phyloP scores from a whole-genome alignment of 2,329 filamentous ascomycete genomes.

The Aureobasidium pullulans region DNA sequence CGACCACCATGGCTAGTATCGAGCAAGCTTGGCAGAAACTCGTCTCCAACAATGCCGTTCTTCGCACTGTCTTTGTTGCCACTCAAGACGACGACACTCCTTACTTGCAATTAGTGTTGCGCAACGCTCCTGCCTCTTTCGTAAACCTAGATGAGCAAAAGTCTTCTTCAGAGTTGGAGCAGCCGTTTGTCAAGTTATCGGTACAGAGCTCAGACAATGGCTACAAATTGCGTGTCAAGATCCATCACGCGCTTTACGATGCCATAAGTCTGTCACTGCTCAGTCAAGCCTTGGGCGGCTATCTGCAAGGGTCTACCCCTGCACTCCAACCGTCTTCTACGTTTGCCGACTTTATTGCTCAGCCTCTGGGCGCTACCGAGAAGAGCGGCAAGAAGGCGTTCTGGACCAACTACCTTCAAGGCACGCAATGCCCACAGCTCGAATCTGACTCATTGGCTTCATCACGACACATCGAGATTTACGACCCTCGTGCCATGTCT shows the following conservation, averaged over 20 bases:
- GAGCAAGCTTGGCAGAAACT: constrained; percentile 55
- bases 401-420: constrained; percentile 44
- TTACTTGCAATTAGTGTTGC: constrained; percentile 57
- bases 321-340: constrained; percentile 16
- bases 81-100: constrained; percentile 43
- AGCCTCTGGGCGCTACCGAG: constrained; percentile 19
- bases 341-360: constrained; percentile 37
- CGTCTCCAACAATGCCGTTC: constrained; percentile 49
- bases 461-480: constrained; percentile 34
- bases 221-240: constrained; percentile 36
- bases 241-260: constrained; percentile 88
- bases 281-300: constrained; percentile 43
- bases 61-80: constrained; percentile 61
- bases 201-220: constrained; percentile 16
- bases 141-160: constrained; percentile 16
- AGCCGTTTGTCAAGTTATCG: constrained; percentile 18
- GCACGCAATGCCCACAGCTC: constrained; percentile 19
- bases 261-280: constrained; percentile 67
- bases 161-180: not conserved
- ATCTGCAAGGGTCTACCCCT: constrained; percentile 29
- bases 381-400: constrained; percentile 33
- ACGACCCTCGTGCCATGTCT: constrained; percentile 43
- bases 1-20: constrained; percentile 36
- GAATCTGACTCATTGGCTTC: constrained; percentile 8
- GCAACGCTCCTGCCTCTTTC: constrained; percentile 30